phyloP scores from a whole-genome alignment of 345 rosid genomes.

The Aquilaria malaccensis region DNA sequence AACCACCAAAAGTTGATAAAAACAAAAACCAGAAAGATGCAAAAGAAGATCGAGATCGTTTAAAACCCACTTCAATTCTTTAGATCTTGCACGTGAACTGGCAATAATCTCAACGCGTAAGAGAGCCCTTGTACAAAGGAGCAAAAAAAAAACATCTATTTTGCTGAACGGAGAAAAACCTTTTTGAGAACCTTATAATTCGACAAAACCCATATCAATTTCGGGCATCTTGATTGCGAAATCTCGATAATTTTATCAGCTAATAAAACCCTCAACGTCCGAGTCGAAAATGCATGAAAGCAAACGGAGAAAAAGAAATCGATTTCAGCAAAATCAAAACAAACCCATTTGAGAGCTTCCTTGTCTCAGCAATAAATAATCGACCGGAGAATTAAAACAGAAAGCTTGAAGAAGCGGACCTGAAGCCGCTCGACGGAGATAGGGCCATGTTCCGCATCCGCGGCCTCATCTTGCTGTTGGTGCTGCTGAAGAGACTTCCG shows the following conservation, averaged over 20 bases:
- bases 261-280: background rate
- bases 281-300: background rate
- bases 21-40: background rate
- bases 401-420: slow-evolving; percentile 16
- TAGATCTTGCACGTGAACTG: background rate
- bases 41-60: background rate
- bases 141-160: background rate
- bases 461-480: slow-evolving; percentile 28
- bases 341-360: no score
- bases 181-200: background rate
- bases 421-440: slow-evolving; percentile 44
- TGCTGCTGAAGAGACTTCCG: slow-evolving; percentile 11
- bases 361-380: no score
- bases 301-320: slow-evolving; percentile 3
- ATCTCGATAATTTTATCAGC: background rate
- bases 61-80: background rate
- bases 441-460: slow-evolving; percentile 38
- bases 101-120: background rate
- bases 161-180: background rate
- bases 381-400: background rate
- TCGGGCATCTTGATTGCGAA: background rate
- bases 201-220: background rate
- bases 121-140: background rate
- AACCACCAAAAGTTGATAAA: background rate
- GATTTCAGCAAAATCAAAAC: no score